A percentile compares a stretch with the other conserved stretches of the same genome.
Conservation (phyloP, 2,329 filamentous ascomycete genomes). For the Colletotrichum tofieldiae region DNA sequence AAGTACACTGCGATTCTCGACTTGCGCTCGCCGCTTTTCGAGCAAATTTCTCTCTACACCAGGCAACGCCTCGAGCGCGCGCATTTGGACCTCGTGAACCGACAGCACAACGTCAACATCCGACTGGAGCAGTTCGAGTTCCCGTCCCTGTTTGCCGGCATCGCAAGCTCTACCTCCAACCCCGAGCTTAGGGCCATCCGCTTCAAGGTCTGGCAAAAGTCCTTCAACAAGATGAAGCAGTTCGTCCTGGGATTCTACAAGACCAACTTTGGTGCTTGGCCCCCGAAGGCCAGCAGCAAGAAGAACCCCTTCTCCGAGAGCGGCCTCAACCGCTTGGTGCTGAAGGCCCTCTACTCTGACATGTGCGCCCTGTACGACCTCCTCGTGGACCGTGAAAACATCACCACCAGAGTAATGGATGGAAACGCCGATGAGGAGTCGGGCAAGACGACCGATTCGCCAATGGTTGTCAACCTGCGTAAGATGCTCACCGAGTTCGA, state of each 20-base stretch:
- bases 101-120: slow-evolving; percentile 78
- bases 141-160: slow-evolving; percentile 88
- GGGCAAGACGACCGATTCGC: slow-evolving; percentile 63
- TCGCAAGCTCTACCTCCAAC: slow-evolving; percentile 86
- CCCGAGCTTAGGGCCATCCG: slow-evolving; percentile 83
- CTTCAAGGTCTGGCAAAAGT: slow-evolving; percentile 86
- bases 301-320: slow-evolving; percentile 91
- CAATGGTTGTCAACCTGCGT: slow-evolving; percentile 79
- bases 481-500: slow-evolving; percentile 91
- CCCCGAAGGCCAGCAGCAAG: slow-evolving; percentile 91
- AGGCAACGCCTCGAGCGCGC: slow-evolving; percentile 86
- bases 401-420: slow-evolving; percentile 86
- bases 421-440: slow-evolving; percentile 67
- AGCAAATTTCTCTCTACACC: slow-evolving; percentile 79
- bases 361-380: slow-evolving; percentile 91
- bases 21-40: slow-evolving; percentile 78
- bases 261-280: slow-evolving; percentile 78
- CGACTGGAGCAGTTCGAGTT: slow-evolving; percentile 93
- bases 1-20: slow-evolving; percentile 83
- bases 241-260: slow-evolving; percentile 80
- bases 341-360: slow-evolving; percentile 88
- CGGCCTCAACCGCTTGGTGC: slow-evolving; percentile 87
- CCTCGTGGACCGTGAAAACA: slow-evolving; percentile 82
- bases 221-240: slow-evolving; percentile 82
- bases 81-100: slow-evolving; percentile 82